These are phyloP conservation scores for Fistulifera pelliculosa DNA, from an alignment of 108 stramenopile species.

Conservation along the genomic window DNA sequence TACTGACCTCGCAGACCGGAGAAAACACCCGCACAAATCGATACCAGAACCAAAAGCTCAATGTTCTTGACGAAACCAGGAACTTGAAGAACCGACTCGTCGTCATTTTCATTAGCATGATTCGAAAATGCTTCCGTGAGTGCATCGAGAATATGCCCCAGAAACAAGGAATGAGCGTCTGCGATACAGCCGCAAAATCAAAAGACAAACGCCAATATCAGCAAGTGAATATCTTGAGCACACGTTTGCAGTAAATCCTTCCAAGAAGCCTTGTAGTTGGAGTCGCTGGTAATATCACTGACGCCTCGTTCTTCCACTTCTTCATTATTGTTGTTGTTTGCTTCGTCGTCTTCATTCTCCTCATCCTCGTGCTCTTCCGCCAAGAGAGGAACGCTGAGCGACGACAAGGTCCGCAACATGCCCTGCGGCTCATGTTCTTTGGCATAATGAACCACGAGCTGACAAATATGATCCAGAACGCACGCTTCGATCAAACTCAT, in stretches of 20 bases:
- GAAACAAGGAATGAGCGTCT: slow-evolving; percentile 43
- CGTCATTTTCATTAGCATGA: slow-evolving; percentile 8
- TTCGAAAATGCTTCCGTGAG: slow-evolving; percentile 21
- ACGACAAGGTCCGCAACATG: slow-evolving; percentile 19
- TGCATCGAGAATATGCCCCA: slow-evolving; percentile 43
- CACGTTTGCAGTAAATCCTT: slow-evolving; percentile 30
- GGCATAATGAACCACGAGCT: slow-evolving; percentile 18
- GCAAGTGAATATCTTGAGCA: slow-evolving; percentile 30
- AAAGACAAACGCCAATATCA: slow-evolving; percentile 38
- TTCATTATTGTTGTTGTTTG: not conserved
- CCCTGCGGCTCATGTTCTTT: not conserved
- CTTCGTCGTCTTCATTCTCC: slow-evolving; percentile 11
- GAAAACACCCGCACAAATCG: slow-evolving; percentile 52
- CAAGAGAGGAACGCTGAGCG: slow-evolving; percentile 31
- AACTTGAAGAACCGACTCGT: slow-evolving; percentile 24
- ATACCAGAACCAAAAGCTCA: slow-evolving; percentile 28
- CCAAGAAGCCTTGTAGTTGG: slow-evolving; percentile 41
- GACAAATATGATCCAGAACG: slow-evolving; percentile 18
- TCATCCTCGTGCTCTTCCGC: slow-evolving; percentile 1
- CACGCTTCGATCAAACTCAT: slow-evolving; percentile 22
- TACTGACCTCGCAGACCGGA: slow-evolving; percentile 28
- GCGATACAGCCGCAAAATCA: slow-evolving; percentile 35
- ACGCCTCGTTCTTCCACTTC: slow-evolving; percentile 19
- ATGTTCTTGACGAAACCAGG: slow-evolving; percentile 43
- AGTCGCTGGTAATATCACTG: slow-evolving; percentile 39